A percentile compares a stretch with the other conserved stretches of the same genome.
These are phyloP conservation scores for Penicillium occitanis DNA, from an alignment of 2,329 filamentous ascomycete genomes.

Conservation along the genomic window DNA sequence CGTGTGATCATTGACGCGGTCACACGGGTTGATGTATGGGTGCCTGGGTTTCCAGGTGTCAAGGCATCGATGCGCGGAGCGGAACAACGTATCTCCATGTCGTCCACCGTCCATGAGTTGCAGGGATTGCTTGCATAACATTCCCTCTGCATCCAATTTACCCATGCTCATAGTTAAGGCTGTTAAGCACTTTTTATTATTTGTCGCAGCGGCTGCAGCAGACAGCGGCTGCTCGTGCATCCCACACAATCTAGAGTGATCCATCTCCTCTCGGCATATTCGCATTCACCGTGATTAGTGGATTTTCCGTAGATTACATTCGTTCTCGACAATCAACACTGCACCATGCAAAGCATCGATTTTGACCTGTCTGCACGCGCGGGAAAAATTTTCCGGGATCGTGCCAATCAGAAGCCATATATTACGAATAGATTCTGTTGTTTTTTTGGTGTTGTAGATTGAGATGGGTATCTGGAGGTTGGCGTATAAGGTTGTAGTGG, in stretches of 20 bases:
- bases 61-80: neutral
- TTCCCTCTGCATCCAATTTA: neutral
- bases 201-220: neutral
- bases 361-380: neutral
- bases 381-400: neutral
- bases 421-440: neutral
- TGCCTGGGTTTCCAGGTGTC: neutral
- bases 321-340: neutral
- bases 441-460: neutral
- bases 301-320: neutral
- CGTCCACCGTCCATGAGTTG: neutral
- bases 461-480: neutral
- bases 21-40: neutral
- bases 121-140: neutral
- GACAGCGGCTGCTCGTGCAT: neutral
- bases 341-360: neutral
- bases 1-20: neutral
- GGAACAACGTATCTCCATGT: neutral
- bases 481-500: neutral
- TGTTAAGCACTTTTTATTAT: neutral
- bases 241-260: neutral
- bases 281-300: neutral
- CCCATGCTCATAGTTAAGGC: neutral
- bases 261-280: conserved; percentile 1
- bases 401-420: conserved; percentile 2